These are phyloP conservation scores for Pulveroboletus sp. DNA, from an alignment of 768 basidiomycete genomes.

Conservation along the genomic window DNA sequence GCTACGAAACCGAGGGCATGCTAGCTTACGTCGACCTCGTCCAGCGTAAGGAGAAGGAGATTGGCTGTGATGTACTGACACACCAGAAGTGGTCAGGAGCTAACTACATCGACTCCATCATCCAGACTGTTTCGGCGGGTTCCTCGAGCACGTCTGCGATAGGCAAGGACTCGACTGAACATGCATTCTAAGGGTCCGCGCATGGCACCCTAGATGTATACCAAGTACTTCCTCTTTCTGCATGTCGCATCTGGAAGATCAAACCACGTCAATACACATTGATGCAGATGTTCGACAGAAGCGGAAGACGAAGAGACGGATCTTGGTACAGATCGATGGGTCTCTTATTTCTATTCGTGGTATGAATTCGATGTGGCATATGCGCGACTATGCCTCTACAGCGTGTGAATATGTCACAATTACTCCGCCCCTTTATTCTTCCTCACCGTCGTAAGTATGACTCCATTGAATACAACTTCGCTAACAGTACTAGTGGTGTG, in stretches of 20 bases:
- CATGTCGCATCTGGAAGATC: constrained; percentile 4
- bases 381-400: not conserved
- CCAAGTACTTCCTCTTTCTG: not conserved
- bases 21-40: constrained; percentile 88
- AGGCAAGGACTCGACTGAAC: constrained; percentile 89
- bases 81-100: constrained; percentile 98
- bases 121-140: constrained; percentile 81
- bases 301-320: constrained; percentile 6
- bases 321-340: constrained; percentile 16
- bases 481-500: constrained; percentile 5
- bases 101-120: constrained; percentile 84
- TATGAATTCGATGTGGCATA: not conserved
- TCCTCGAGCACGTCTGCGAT: constrained; percentile 83
- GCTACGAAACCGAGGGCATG: constrained; percentile 88
- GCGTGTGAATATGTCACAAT: constrained; percentile 5
- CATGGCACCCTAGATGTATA: constrained; percentile 2
- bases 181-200: constrained; percentile 54
- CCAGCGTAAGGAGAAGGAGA: constrained; percentile 84
- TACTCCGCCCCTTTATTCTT: not conserved
- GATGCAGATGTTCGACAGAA: constrained; percentile 1
- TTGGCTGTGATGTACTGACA: constrained; percentile 86
- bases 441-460: not conserved
- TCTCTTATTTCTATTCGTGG: not conserved
- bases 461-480: constrained; percentile 4
- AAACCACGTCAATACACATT: not conserved